These are phyloP conservation scores for Torrubiella hemipterigena DNA, from an alignment of 2,329 filamentous ascomycete genomes.

Conservation along the genomic window DNA sequence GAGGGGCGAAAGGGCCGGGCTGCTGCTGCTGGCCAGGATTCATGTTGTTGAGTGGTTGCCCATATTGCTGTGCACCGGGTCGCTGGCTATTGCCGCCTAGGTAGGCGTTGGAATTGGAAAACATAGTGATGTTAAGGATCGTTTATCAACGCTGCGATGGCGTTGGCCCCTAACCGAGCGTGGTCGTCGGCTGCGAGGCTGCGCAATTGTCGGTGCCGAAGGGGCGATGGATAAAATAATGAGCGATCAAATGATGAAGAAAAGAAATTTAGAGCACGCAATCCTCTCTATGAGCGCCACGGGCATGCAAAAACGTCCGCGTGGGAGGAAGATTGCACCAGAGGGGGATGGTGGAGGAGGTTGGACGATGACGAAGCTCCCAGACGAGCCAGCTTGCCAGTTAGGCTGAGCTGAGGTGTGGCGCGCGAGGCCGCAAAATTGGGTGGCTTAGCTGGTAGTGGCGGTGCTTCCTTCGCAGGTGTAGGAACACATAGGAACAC, in stretches of 20 bases:
- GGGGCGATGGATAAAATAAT: neutral
- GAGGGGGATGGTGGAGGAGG: neutral
- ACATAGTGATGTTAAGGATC: no score
- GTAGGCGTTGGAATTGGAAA: slow-evolving; percentile 78
- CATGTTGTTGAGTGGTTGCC: slow-evolving; percentile 31
- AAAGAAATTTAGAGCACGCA: neutral
- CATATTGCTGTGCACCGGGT: slow-evolving; percentile 48
- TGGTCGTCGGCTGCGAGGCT: neutral
- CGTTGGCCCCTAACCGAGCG: neutral
- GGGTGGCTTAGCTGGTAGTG: no score
- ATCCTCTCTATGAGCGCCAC: neutral
- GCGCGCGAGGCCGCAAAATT: no score
- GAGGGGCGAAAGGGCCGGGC: slow-evolving; percentile 41
- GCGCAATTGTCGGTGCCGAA: neutral
- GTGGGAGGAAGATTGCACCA: neutral
- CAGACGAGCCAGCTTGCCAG: no score
- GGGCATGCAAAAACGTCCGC: slow-evolving; percentile 1
- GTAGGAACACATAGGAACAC: no score
- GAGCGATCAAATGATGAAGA: neutral
- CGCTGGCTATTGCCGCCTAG: slow-evolving; percentile 70
- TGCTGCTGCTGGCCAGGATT: slow-evolving; percentile 35
- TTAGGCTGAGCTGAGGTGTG: no score
- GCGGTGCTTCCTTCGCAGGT: no score
- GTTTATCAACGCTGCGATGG: no score
- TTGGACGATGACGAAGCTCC: slow-evolving; percentile 6